These are phyloP conservation scores for Eucalyptus caleyi DNA, from an alignment of 345 rosid genomes.

Conservation along the genomic window DNA sequence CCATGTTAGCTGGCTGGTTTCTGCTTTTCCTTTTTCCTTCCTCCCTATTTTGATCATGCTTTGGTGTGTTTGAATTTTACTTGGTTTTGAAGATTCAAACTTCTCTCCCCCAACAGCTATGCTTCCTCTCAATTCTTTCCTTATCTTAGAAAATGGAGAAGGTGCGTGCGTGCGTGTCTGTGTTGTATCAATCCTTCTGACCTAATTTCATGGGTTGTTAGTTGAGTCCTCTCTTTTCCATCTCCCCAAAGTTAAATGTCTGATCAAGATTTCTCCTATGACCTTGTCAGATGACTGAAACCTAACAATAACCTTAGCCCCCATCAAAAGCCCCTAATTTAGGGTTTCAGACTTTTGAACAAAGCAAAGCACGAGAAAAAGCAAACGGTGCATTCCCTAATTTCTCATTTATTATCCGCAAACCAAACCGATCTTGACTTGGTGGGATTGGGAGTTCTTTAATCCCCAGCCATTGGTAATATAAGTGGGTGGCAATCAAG, in stretches of 20 bases:
- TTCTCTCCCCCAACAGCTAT: not conserved
- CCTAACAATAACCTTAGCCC: not conserved
- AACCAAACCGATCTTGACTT: not conserved
- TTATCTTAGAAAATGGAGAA: slow-evolving; percentile 25
- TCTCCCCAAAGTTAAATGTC: not conserved
- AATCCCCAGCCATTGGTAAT: not conserved
- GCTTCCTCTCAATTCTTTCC: not conserved
- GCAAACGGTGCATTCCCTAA: not conserved
- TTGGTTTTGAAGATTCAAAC: slow-evolving; percentile 7
- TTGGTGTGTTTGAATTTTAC: slow-evolving; percentile 1
- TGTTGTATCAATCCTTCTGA: not conserved
- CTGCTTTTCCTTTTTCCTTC: not conserved
- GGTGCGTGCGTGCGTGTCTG: not conserved
- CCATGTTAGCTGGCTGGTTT: not conserved
- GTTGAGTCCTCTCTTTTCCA: not conserved
- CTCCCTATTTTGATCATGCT: not conserved
- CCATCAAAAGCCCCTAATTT: not conserved
- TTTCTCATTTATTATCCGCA: not conserved
- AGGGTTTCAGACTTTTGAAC: not conserved
- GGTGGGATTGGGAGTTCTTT: not conserved
- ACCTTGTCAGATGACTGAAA: slow-evolving; percentile 12
- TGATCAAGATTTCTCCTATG: not conserved
- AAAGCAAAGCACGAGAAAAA: not conserved
- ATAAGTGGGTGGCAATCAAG: not conserved
- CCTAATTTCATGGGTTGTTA: slow-evolving; percentile 20